Conservation (phyloP, 192 early-diverging fungal species). For the Entomortierella parvispora region DNA sequence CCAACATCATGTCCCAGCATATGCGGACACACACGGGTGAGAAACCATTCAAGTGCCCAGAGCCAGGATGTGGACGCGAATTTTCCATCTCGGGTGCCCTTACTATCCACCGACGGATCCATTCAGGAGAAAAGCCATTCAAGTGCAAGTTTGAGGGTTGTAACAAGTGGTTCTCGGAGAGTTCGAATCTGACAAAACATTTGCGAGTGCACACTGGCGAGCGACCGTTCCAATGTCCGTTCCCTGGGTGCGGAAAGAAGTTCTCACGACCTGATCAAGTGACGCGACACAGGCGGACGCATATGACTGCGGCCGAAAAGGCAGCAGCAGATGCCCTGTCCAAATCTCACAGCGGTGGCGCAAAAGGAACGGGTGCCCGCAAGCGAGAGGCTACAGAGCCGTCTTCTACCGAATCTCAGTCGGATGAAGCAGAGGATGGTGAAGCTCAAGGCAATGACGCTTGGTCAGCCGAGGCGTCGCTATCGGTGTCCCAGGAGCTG, state of each 20-base stretch:
- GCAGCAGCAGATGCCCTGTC: constrained; percentile 20
- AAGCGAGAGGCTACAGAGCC: no score
- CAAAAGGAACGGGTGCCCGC: no score
- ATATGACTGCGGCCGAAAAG: constrained; percentile 42
- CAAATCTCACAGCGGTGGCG: not conserved
- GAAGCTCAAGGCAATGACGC: no score
- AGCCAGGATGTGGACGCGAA: constrained; percentile 65
- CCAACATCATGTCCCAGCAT: constrained; percentile 76
- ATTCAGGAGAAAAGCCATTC: constrained; percentile 66
- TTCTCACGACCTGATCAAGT: constrained; percentile 66
- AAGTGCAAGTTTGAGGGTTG: constrained; percentile 59
- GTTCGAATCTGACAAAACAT: constrained; percentile 81
- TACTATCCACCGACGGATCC: constrained; percentile 71
- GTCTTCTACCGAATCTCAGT: no score
- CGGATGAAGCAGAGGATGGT: no score
- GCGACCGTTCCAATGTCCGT: constrained; percentile 73
- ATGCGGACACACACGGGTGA: constrained; percentile 66
- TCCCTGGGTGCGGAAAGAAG: constrained; percentile 55
- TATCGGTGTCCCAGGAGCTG: no score
- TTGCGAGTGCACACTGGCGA: constrained; percentile 84
- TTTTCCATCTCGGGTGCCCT: constrained; percentile 72
- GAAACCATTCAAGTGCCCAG: constrained; percentile 68
- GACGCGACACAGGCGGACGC: constrained; percentile 33
- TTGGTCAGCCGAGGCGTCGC: no score
- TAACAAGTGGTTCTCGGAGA: constrained; percentile 78